Evolutionary conservation across 2,329 filamentous ascomycete genomes (phyloP).

Genomic region (Fonsecaea pugnacius): DNA sequence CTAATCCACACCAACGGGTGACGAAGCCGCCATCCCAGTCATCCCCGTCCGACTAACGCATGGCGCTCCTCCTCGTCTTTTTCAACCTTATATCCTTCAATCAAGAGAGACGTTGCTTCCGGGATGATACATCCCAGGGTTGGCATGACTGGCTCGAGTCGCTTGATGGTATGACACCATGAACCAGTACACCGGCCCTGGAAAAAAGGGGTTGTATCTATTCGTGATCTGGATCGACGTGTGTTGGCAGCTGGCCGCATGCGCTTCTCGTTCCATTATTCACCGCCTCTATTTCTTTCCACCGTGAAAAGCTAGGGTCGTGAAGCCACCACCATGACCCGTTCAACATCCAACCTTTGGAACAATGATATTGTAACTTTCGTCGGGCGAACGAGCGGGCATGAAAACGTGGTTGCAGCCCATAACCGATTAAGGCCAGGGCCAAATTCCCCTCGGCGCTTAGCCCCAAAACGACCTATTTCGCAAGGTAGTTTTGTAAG

Average conservation of each 20-base stretch:
- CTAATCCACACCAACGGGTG: neutral
- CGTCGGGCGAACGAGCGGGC: neutral
- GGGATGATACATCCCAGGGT: neutral
- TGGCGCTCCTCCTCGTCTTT: neutral
- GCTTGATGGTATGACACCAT: neutral
- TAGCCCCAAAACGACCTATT: neutral
- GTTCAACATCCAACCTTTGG: neutral
- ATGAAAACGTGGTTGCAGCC: neutral
- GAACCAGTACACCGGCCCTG: neutral
- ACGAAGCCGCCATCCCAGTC: neutral
- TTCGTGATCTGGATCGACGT: neutral
- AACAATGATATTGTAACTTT: neutral
- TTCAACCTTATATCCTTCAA: neutral
- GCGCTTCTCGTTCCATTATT: neutral
- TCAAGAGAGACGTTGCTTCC: neutral
- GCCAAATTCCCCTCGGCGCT: neutral
- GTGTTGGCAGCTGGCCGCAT: neutral
- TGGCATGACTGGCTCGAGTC: neutral
- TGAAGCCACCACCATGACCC: neutral
- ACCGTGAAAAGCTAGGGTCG: neutral
- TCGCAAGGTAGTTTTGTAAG: neutral
- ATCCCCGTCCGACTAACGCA: neutral
- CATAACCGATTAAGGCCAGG: neutral
- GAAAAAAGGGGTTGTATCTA: neutral
- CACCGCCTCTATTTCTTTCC: neutral